Base-by-base conservation (phyloP, 805 yeast species). In the Barnettozyma pratensis region DNA sequence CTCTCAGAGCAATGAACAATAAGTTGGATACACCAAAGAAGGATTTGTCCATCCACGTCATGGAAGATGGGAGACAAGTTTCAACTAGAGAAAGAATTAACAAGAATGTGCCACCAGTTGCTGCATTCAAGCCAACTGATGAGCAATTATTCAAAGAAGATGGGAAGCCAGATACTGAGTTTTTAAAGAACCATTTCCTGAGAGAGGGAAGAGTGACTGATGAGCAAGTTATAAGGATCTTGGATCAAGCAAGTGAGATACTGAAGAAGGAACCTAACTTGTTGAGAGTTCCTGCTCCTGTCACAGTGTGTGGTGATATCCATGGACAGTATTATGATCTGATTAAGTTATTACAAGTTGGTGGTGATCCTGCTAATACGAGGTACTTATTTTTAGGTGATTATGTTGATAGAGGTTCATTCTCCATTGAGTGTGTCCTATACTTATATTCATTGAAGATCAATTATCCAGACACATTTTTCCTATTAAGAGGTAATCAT, bases 241-340 rank as follows among this genome's bases (percentile, higher is more conserved):
- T 92, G 39, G 62, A 70, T 19, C 73, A 71, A 65, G 95, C 95
- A 7, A 81, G 90, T 0, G 72, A 71, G 26, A 64, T 83, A 7
- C 73, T 94, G 48, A 63, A 75, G 11, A 63, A 67, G 37, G 98
- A 92, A 61, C 95, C 96, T 6, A 92, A 87, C 58, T 63, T 92
- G 57, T 70, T 92, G 45, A 75, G 75, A 19, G 85, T 94, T 2
- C 91, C 90, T 3, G 95, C 97, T 0, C 99, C 98, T 1, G 87
- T 92, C 3, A 91, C 96, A 0, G 90, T 92, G 3, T 90, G 97
- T 70, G 99, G 99, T 48, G 98, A 92, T 67, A 77, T 91, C n/a
- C 98, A 92, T 67, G 99, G 99, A 14, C 98, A 92, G 66, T 89
- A 79, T 65, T 91, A 78, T 65, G 99, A 92, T 66, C 73, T 92